Conservation (phyloP, 176 grass and related monocot species). For the Triticum urartu region DNA sequence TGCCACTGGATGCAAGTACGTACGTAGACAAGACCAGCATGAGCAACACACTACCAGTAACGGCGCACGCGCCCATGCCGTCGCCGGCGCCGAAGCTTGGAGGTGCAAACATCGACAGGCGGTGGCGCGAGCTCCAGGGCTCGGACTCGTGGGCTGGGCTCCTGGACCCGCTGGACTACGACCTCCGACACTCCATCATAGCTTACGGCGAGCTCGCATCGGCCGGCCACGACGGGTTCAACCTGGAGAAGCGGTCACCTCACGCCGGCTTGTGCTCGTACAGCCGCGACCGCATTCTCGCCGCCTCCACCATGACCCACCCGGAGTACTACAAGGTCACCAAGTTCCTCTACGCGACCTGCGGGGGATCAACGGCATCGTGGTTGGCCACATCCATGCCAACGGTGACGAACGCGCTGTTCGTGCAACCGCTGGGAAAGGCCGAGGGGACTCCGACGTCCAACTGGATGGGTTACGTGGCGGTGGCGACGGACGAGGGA, state of each 20-base stretch:
- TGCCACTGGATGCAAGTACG: too few species aligned
- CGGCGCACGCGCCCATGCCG: neutral
- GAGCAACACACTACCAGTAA: neutral
- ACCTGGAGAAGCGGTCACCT: conserved; percentile 49
- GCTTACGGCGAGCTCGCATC: conserved; percentile 66
- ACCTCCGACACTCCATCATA: conserved; percentile 61
- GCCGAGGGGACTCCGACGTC: conserved; percentile 33
- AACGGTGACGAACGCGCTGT: neutral
- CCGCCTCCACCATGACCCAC: neutral
- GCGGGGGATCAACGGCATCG: neutral
- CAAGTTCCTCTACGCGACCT: conserved; percentile 72
- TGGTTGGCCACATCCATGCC: neutral
- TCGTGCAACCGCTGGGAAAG: neutral
- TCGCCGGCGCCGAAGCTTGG: conserved; percentile 23
- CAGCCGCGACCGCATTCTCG: conserved; percentile 34
- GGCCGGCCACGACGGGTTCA: conserved; percentile 67
- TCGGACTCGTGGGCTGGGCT: conserved; percentile 53
- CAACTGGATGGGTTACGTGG: conserved; percentile 89
- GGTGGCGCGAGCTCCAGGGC: conserved; percentile 75
- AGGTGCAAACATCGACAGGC: conserved; percentile 40
- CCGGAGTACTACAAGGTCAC: conserved; percentile 54
- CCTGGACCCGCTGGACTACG: conserved; percentile 61
- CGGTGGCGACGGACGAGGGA: conserved; percentile 74
- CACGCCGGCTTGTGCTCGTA: conserved; percentile 53
- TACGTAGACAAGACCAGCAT: too few species aligned